A percentile compares a stretch with the other conserved stretches of the same genome.
These are phyloP conservation scores for Penicillium pulvis DNA, from an alignment of 495 filamentous ascomycete species.

Conservation along the genomic window DNA sequence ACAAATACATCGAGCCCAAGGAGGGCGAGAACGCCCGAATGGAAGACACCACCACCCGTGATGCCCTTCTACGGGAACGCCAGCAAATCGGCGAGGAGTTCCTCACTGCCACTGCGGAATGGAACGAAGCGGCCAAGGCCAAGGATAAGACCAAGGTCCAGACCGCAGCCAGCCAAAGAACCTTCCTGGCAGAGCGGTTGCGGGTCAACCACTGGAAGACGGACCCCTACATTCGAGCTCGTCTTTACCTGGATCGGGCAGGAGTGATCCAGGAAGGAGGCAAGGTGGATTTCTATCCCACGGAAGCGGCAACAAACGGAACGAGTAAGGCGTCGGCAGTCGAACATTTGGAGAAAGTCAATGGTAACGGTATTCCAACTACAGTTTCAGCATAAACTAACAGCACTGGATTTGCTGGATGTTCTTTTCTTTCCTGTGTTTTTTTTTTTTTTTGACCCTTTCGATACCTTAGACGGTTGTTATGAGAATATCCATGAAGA, in stretches of 20 bases:
- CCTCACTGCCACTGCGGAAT: conserved; percentile 67
- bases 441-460: not conserved
- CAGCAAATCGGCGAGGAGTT: conserved; percentile 64
- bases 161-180: conserved; percentile 57
- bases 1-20: conserved; percentile 75
- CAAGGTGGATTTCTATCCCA: conserved; percentile 63
- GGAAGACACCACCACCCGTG: conserved; percentile 62
- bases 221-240: conserved; percentile 74
- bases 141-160: conserved; percentile 28
- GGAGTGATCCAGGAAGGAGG: conserved; percentile 67
- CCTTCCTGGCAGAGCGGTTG: conserved; percentile 61
- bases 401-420: conserved; percentile 1
- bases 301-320: conserved; percentile 15
- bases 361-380: conserved; percentile 5
- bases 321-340: conserved; percentile 30
- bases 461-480: conserved; percentile 12
- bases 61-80: conserved; percentile 60
- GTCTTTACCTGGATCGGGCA: conserved; percentile 68
- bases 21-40: conserved; percentile 71
- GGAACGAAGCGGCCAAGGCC: conserved; percentile 56
- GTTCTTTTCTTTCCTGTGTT: not conserved
- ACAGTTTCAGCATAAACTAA: conserved; percentile 3
- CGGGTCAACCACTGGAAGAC: conserved; percentile 79
- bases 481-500: conserved; percentile 7
- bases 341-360: conserved; percentile 32